A percentile compares a stretch with the other conserved stretches of the same genome.
These are phyloP conservation scores for Jimgerdemannia lactiflua DNA, from an alignment of 192 early-diverging fungal species.

Conservation along the genomic window DNA sequence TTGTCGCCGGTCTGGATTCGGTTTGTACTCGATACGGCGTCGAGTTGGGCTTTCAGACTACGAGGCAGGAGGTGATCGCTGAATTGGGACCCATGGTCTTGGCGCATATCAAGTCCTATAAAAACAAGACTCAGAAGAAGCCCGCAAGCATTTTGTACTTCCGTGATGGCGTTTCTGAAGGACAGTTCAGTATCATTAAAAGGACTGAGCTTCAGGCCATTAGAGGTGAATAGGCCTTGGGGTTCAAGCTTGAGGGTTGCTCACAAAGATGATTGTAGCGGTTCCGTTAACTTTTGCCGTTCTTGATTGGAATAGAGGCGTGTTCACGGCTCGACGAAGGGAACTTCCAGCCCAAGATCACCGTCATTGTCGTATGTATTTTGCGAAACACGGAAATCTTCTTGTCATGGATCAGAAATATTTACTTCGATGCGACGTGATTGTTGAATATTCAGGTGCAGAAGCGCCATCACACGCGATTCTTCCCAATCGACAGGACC, in stretches of 20 bases:
- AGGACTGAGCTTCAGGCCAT: constrained; percentile 68
- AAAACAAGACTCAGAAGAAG: constrained; percentile 16
- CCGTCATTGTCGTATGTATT: no score
- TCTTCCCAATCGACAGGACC: constrained; percentile 62
- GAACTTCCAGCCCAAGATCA: no score
- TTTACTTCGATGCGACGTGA: no score
- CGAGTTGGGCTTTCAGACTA: constrained; percentile 43
- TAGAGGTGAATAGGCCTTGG: constrained; percentile 15
- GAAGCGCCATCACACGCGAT: constrained; percentile 79
- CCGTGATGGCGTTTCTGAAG: constrained; percentile 83
- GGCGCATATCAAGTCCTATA: constrained; percentile 47
- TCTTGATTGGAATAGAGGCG: no score
- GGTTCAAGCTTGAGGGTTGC: no score
- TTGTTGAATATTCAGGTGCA: constrained; percentile 27
- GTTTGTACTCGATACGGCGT: constrained; percentile 34
- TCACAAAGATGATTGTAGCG: no score
- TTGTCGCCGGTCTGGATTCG: constrained; percentile 16
- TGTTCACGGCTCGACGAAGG: no score
- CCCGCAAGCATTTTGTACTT: constrained; percentile 75
- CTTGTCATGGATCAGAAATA: no score
- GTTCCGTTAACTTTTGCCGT: no score
- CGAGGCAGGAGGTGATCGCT: constrained; percentile 53
- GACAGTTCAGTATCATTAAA: constrained; percentile 68
- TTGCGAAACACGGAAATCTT: no score
- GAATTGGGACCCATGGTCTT: constrained; percentile 42